Evolutionary conservation across 2,329 filamentous ascomycete species (phyloP).

Genomic region (Calonectria naviculata): DNA sequence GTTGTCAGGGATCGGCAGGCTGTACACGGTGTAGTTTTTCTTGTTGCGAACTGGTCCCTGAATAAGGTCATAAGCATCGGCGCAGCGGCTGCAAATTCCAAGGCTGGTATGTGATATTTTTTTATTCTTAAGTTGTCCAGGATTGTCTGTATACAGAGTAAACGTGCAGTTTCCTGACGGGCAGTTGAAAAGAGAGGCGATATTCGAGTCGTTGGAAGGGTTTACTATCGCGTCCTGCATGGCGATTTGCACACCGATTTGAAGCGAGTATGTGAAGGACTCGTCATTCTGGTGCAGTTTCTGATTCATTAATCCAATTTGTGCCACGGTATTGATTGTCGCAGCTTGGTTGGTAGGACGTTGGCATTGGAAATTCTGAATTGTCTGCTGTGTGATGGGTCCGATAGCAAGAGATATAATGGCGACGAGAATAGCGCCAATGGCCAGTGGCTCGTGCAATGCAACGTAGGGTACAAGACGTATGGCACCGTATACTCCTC

Average conservation of each 20-base stretch:
- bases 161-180: not conserved
- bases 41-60: no score
- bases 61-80: no score
- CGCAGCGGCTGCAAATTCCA: no score
- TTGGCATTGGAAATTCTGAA: not conserved
- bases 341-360: not conserved
- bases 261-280: not conserved
- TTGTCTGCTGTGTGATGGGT: not conserved
- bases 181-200: not conserved
- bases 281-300: not conserved
- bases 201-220: not conserved
- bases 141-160: no score
- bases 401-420: slow-evolving; percentile 1
- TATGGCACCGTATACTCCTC: slow-evolving; percentile 4
- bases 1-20: not conserved
- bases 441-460: not conserved
- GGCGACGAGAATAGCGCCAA: slow-evolving; percentile 2
- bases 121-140: no score
- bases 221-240: slow-evolving; percentile 11
- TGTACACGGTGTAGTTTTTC: not conserved
- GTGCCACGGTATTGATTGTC: not conserved
- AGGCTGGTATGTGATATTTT: no score
- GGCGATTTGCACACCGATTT: not conserved
- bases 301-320: not conserved
- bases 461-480: not conserved